Evolutionary conservation across 306 rosid genomes (phyloP), one percentile per base, ranked within the genome.

Genomic region (Acacia confusa): DNA sequence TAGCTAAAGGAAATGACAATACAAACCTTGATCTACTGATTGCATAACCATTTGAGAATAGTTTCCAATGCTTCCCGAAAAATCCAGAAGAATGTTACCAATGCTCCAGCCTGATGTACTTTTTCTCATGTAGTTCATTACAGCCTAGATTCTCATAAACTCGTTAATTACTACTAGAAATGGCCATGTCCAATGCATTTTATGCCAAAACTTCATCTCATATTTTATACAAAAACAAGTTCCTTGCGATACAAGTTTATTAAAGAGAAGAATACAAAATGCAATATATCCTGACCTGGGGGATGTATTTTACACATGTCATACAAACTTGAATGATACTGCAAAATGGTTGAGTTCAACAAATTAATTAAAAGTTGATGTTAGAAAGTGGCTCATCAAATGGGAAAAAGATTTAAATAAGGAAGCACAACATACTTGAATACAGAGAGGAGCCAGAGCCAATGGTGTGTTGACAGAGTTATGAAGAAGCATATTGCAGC

Each of bases 51-150:
- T 90, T 86, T 95, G 97, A 20, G 60, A 81, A 61, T 92, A 95
- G 83, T 90, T 95, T 61, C 91, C 85, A 34, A 93, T 11, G 10
- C 96, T 90, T 88, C 98, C 99, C 12, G 85, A 76, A 76, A 93
- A 92, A 85, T 95, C 99, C 4, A 95, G 88, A 30, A 95, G 84
- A 79, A 93, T 88, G 81, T 90, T 92, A 24, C 83, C 92, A 72
- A 95, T 95, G 88, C 98, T 95, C 88, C 94, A 93, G 24, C 99
- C 98, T 44, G 90, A 85, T 0, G 98, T 95, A 88, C 97, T 93
- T 88, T 95, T 92, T 74, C 97, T 84, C 65, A 43, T 27, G 34
- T 85, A 93, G 90, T 95, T 95, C 95, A 95, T 89, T 80, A 87
- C 70, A 2, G 92, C 98, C 98, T 95, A 19, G 10, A 17, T 19